phyloP scores from a whole-genome alignment of 148 eudicot species.

The Camellia sinensis region DNA sequence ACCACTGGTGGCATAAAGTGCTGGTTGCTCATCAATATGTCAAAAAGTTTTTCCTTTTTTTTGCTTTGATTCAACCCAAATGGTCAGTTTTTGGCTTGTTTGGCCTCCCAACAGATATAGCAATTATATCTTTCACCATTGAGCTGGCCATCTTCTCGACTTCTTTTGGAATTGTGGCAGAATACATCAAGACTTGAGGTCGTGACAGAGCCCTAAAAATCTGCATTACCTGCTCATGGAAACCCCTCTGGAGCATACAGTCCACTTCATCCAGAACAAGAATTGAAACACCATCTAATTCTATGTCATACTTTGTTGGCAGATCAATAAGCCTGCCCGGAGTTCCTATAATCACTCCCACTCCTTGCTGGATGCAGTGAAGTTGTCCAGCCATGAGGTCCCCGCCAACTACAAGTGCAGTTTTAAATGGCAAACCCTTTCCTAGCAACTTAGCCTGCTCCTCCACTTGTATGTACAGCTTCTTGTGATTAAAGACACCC shows the following conservation, averaged over 20 bases:
- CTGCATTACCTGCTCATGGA: conserved; percentile 82
- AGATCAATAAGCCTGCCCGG: conserved; percentile 96
- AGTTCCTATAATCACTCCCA: conserved; percentile 77
- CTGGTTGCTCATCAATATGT: conserved; percentile 70
- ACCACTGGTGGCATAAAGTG: conserved; percentile 88
- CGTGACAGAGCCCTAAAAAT: conserved; percentile 71
- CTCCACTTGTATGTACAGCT: conserved; percentile 81
- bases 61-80: conserved; percentile 86
- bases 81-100: conserved; percentile 71
- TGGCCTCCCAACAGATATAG: conserved; percentile 65
- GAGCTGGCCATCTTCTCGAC: conserved; percentile 70
- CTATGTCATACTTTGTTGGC: conserved; percentile 69
- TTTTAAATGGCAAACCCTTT: conserved; percentile 80
- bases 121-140: conserved; percentile 48
- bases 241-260: conserved; percentile 83
- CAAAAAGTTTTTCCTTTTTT: conserved; percentile 91
- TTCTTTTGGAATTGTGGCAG: conserved; percentile 78
- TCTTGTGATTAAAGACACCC: no score
- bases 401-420: conserved; percentile 95
- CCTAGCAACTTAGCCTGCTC: conserved; percentile 91
- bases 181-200: conserved; percentile 82
- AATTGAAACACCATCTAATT: conserved; percentile 55
- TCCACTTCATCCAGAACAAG: conserved; percentile 94
- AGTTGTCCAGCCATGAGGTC: conserved; percentile 90
- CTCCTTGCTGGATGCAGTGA: conserved; percentile 70